These are phyloP conservation scores for Trichoderma arundinaceum DNA, from an alignment of 2,329 filamentous ascomycete genomes.

Conservation along the genomic window DNA sequence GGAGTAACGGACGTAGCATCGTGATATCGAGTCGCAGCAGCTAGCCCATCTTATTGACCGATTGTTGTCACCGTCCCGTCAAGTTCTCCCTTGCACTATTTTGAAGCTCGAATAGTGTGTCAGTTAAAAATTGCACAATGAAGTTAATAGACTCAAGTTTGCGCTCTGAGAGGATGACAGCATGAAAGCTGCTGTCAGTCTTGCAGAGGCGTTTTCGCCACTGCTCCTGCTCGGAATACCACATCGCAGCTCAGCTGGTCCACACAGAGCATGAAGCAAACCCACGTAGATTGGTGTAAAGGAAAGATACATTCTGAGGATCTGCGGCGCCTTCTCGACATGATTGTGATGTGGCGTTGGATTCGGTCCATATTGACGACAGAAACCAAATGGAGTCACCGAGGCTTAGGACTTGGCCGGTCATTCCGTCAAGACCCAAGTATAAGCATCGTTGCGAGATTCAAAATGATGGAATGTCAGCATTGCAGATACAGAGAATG, in stretches of 20 bases:
- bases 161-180: constrained; percentile 26
- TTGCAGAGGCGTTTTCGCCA: constrained; percentile 6
- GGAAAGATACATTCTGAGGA: background rate
- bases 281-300: background rate
- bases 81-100: background rate
- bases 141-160: constrained; percentile 23
- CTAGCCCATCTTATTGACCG: background rate
- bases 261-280: background rate
- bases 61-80: background rate
- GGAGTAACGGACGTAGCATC: constrained; percentile 9
- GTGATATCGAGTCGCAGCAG: constrained; percentile 3
- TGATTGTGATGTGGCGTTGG: background rate
- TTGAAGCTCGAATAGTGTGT: background rate
- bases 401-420: background rate
- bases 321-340: background rate
- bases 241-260: background rate
- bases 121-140: background rate
- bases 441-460: no score
- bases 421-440: background rate
- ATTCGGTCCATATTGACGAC: background rate
- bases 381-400: background rate
- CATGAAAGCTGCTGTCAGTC: constrained; percentile 12
- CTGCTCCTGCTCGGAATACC: background rate
- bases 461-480: no score
- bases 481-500: no score